Evolutionary conservation across 2,329 filamentous ascomycete genomes (phyloP).

Genomic region (Acrocalymma vagum): DNA sequence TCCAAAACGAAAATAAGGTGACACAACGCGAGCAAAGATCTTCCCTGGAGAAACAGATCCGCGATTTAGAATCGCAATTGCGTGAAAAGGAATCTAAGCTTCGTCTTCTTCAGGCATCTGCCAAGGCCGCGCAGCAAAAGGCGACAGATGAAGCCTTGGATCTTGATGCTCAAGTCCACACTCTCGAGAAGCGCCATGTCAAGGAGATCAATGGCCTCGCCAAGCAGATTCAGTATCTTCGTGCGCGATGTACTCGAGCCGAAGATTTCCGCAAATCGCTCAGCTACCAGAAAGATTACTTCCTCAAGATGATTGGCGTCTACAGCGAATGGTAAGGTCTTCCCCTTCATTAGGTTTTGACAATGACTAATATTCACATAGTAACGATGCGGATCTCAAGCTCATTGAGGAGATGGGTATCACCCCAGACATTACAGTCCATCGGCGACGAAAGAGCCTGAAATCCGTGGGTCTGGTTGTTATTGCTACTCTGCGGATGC

Average conservation of each 20-base stretch:
- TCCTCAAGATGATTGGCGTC: conserved; percentile 80
- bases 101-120: conserved; percentile 34
- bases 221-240: conserved; percentile 91
- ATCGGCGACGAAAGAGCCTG: conserved; percentile 56
- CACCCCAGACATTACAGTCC: conserved; percentile 57
- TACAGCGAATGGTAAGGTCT: conserved; percentile 86
- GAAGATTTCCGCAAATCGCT: conserved; percentile 80
- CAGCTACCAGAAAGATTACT: conserved; percentile 86
- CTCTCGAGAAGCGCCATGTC: conserved; percentile 73
- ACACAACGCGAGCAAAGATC: conserved; percentile 52
- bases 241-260: conserved; percentile 82
- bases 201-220: conserved; percentile 83
- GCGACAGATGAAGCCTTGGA: conserved; percentile 39
- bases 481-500: conserved; percentile 61
- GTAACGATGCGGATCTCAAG: conserved; percentile 89
- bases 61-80: conserved; percentile 27
- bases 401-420: conserved; percentile 87
- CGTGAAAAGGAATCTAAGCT: conserved; percentile 37
- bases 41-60: conserved; percentile 60
- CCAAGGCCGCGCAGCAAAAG: conserved; percentile 37
- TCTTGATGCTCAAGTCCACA: conserved; percentile 60
- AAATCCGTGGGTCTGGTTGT: conserved; percentile 59
- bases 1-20: conserved; percentile 36
- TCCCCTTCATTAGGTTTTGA: conserved; percentile 1
- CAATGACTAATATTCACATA: conserved; percentile 53